Evolutionary conservation across 1,139 yeast species (phyloP).

Genomic region (Williopsis jadinii): DNA sequence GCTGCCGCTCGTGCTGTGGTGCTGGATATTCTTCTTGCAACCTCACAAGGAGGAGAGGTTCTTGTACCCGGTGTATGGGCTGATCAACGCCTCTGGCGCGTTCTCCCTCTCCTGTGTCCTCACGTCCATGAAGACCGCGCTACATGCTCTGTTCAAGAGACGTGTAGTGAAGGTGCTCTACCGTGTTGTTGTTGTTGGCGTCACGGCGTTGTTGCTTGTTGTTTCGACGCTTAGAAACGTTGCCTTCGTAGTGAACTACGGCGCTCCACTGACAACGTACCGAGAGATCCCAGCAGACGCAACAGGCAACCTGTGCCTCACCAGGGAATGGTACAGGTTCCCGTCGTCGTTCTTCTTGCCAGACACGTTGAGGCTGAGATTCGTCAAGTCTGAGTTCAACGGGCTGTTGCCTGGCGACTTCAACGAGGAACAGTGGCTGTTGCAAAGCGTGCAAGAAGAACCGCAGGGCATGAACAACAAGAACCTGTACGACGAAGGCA

Average conservation of each 20-base stretch:
- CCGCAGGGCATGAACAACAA: slow-evolving; percentile 70
- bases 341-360: slow-evolving; percentile 84
- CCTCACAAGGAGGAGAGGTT: slow-evolving; percentile 95
- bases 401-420: slow-evolving; percentile 91
- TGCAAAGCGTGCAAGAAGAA: slow-evolving; percentile 30
- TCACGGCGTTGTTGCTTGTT: slow-evolving; percentile 5
- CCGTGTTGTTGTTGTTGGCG: background rate
- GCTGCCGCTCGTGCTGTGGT: slow-evolving; percentile 57
- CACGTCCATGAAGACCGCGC: slow-evolving; percentile 8
- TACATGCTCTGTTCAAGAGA: slow-evolving; percentile 6
- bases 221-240: slow-evolving; percentile 30
- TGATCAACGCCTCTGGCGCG: slow-evolving; percentile 59
- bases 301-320: slow-evolving; percentile 62
- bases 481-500: slow-evolving; percentile 52
- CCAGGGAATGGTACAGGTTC: slow-evolving; percentile 92
- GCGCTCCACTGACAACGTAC: slow-evolving; percentile 51
- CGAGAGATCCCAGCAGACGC: slow-evolving; percentile 23
- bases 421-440: slow-evolving; percentile 22
- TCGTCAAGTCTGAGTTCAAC: slow-evolving; percentile 71
- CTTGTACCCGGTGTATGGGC: slow-evolving; percentile 76
- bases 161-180: slow-evolving; percentile 6
- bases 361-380: slow-evolving; percentile 49
- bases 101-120: slow-evolving; percentile 35
- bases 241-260: slow-evolving; percentile 50
- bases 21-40: slow-evolving; percentile 55